Conservation (phyloP, 2,329 filamentous ascomycete genomes). For the Cytospora piceicola region DNA sequence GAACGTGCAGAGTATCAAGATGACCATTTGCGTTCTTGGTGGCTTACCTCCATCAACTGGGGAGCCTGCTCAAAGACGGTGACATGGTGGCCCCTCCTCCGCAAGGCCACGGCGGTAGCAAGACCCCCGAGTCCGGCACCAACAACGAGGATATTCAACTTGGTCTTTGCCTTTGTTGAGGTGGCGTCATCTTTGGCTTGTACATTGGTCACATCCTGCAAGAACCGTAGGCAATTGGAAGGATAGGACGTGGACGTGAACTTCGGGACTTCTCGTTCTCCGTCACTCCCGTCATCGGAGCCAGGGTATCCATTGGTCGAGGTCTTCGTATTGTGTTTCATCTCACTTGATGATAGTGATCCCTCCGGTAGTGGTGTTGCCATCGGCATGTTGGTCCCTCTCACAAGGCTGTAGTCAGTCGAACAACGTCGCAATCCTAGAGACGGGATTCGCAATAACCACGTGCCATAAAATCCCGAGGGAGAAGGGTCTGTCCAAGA, state of each 20-base stretch:
- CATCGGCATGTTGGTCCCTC: conserved; percentile 17
- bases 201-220: neutral
- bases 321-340: neutral
- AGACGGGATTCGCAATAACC: conserved; percentile 21
- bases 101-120: conserved; percentile 44
- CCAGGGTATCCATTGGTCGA: conserved; percentile 4
- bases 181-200: neutral
- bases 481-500: neutral
- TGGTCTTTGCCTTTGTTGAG: conserved; percentile 18
- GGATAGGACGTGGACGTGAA: conserved; percentile 27
- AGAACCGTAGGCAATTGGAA: conserved; percentile 25
- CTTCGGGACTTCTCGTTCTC: neutral
- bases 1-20: no score
- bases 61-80: conserved; percentile 46
- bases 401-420: neutral
- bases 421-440: conserved; percentile 13
- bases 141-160: conserved; percentile 39
- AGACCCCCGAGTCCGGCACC: conserved; percentile 49
- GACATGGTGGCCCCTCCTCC: conserved; percentile 43
- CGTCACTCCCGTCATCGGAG: neutral
- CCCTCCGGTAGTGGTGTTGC: neutral
- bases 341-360: neutral
- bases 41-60: conserved; percentile 43
- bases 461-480: neutral
- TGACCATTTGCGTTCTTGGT: no score